Base-by-base conservation (phyloP, 73 alveolate species). In the Paramecium bursaria region DNA sequence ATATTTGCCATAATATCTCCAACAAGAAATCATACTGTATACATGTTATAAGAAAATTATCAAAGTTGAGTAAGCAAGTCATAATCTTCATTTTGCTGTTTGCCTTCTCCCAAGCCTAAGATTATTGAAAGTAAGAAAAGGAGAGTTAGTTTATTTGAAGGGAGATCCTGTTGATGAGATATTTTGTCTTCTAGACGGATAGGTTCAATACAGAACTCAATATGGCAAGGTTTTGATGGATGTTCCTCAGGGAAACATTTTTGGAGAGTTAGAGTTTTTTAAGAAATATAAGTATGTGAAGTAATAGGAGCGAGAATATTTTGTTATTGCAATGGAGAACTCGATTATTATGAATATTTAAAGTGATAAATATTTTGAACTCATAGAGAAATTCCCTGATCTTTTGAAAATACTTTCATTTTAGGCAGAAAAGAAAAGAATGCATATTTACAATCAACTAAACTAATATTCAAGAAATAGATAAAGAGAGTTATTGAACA, bases 101-200 rank as follows among this genome's bases (percentile, higher is more conserved):
- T 30, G 33, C 27, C 51, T 14, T 6, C 27, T 57, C 7, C 27
- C 30, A 30, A 48, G 33, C 15, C 27, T 26, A 13, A 30, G 76
- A 30, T 31, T 57, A 4, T 30, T 57, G 76, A 57, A 57, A 17
- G 76, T 50, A 0, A 57, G 33, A 14, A 50, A 48, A 3, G 76
- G 76, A 29, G 21, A 27, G 0, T 11, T 57, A 2, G 15, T 57
- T 11, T 57, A 50, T 48, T 57, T 57, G 33, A 57, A 57, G 15
- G 76, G 76, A 30, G 76, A 57, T 30, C 76, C 76, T 13, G 76
- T 57, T 13, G 76, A 57, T 27, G 76, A 57, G 33, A 57, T 57
- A 19, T 57, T 6, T 57, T 57, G 27, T 27, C 76, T 57, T 26
- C 51, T 57, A 30, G 76, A 57, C 27, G 76, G 76, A 57, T 19